Evolutionary conservation across 768 basidiomycete genomes (phyloP), one percentile per base, ranked within the genome.

Genomic region (Pisolithus sp.): DNA sequence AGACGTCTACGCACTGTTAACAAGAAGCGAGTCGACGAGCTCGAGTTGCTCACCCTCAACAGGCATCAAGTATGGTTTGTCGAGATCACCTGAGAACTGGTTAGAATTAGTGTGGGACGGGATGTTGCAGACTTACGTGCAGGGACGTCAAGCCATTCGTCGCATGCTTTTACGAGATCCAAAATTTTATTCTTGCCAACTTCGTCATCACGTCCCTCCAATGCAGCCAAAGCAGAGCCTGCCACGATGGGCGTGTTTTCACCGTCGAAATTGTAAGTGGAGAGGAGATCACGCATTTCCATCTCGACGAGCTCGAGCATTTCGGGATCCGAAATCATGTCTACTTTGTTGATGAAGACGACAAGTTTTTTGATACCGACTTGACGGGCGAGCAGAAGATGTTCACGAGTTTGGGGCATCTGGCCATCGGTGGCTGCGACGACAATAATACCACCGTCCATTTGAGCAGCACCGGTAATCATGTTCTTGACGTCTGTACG

Each of bases 301-400:
- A 99, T 98, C 61, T 99, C 96, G 54, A 99, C 96, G 53, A 99
- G 86, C 75, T 96, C 93, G 51, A 98, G 76, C 93, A 99, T 97
- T 78, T 99, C 96, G 5, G 86, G 83, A 78, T 99, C 96, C 55
- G 86, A 82, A 53, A 98, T 89, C 76, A 86, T 82, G 73, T 99
- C 96, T 54, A 99, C 85, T 74, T 99, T 99, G 87, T 99, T 99
- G 71, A 99, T 93, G 78, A 96, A 99, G 58, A 99, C 96, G 53
- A 98, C 93, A 36, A 99, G 82, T 70, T 86, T 89, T 74, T 94
- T 93, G 66, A 99, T 88, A 58, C 96, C 96, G 57, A 98, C 94
- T 74, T 99, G 96, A 64, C 93, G 90, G 60, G 95, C 95, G 45
- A 99, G 83, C 49, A 99, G 86, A 55, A 99, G 73, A 73, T 99